Conservation (phyloP, 805 yeast species). For the Candida takata region DNA sequence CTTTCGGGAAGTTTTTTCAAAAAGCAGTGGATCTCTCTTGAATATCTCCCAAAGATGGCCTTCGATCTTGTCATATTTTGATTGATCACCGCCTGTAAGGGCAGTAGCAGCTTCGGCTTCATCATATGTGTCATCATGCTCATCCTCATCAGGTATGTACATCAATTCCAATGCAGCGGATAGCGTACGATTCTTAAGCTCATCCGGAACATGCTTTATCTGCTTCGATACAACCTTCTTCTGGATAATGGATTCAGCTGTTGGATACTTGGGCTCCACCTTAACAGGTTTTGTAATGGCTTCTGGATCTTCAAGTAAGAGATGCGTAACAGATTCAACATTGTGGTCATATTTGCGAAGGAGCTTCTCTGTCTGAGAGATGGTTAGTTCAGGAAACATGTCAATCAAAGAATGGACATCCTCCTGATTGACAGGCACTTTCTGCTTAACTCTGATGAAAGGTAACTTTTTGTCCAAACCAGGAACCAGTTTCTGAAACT, state of each 20-base stretch:
- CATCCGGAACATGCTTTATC: conserved; percentile 31
- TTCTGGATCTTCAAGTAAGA: conserved; percentile 56
- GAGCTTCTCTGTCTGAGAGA: conserved; percentile 40
- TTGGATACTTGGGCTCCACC: conserved; percentile 10
- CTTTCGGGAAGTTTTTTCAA: conserved; percentile 45
- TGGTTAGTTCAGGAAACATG: conserved; percentile 58
- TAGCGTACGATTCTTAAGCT: conserved; percentile 50
- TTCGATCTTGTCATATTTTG: conserved; percentile 38
- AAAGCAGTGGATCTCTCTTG: conserved; percentile 42
- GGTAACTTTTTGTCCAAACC: conserved; percentile 45
- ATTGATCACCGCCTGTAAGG: conserved; percentile 8
- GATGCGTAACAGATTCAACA: conserved; percentile 51
- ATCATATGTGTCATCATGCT: conserved; percentile 72
- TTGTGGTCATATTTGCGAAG: conserved; percentile 40
- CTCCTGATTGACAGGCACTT: conserved; percentile 4
- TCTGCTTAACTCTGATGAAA: conserved; percentile 27
- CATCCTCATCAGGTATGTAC: conserved; percentile 77
- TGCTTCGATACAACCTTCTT: conserved; percentile 14
- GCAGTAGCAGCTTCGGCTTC: conserved; percentile 35
- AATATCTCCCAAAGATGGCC: conserved; percentile 47
- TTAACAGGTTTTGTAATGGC: conserved; percentile 23
- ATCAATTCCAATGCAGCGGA: conserved; percentile 54
- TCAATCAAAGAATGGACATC: conserved; percentile 36
- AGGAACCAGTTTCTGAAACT: conserved; percentile 41
- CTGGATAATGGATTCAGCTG: conserved; percentile 11